Evolutionary conservation across 2,329 filamentous ascomycete species (phyloP), one percentile per base, ranked within the genome.

Genomic region (Xylaria polymorpha): DNA sequence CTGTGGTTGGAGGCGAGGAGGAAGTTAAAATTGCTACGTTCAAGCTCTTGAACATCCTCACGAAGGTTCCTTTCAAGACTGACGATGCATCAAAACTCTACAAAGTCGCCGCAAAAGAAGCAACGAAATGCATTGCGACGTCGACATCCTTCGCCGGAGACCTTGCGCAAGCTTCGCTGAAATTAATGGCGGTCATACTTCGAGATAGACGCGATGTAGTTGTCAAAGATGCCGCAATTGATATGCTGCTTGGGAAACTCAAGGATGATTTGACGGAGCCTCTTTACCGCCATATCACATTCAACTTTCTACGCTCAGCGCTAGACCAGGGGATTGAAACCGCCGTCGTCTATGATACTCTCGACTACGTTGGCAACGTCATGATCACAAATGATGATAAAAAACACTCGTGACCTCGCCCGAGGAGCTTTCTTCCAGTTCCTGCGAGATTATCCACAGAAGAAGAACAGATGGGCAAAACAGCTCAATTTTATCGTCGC

Each of bases 311-410:
- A 67, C 91, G 94, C 50, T 92, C 94, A 0, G 90, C 98, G 32
- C 88, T 99, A 77, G 91, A 93, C 62, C 89, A 94, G 20, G 95
- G 92, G 78, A 86, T 98, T 51, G 88, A 97, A 75, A 94, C 97
- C 8, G 91, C 94, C 0, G 87, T 92, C 50, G 90, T 99, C 37
- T 99, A 99, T 78, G 95, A 98, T 77, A 91, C 92, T 9, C 87
- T 98, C 71, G 96, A 99, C 78, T 91, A 94, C 75, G 91, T 97
- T 37, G 93, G 94, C 56, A 91, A 88, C 3, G 92, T 98, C 79
- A 98, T 98, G 94, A 92, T 99, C 66, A 97, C 92, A 53, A 98
- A 98, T 77, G 93, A 97, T 71, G 94, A 97, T 74, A 92, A 92
- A 92, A 74, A 90, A 92, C 72, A 95, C 95, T 2, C 89, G 96